Base-by-base conservation (phyloP, 495 filamentous ascomycete genomes). In the Haplographium delicatum region DNA sequence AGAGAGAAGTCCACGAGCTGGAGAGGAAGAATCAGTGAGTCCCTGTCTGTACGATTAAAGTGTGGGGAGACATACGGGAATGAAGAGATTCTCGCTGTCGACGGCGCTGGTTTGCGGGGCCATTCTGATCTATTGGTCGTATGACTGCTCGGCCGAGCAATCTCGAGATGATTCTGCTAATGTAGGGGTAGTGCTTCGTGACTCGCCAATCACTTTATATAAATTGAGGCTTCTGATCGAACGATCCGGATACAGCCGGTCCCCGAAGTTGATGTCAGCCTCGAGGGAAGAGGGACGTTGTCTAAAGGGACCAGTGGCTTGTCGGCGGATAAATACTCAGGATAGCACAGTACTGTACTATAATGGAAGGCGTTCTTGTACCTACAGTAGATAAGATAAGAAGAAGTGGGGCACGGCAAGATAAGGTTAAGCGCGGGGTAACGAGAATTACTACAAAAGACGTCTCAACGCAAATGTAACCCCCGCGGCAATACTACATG, bases 1-100 rank as follows among this genome's bases (percentile, higher is more conserved):
- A 75, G 76, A 18, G 74, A 75, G 64, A 96, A 94, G 69, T 95
- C 84, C 54, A 97, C 89, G 54, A 96, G 78, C 88, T 95, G 65
- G 8, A 19, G 22, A 3, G 11, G 16, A 6, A 7, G 4, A 19
- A 4, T 39, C 13, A 39, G 2, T 20, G 22, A 5, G 7, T 19
- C 9, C 5, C 5, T 39, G 1, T 19, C 35, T 53, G 2, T 18
- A 13, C 31, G n/a, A 24, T 9, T 26, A 1, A 15, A 24, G 18
- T 27, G 44, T 23, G 11, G 34, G 25, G 40, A 31, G 38, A 65
- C 67, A 62, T 72, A 88, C 85, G 15, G 85, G 84, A 62, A 89
- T 89, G 51, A 79, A 66, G 19, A 89, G 73, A 30, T 79, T 80
- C 44, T 87, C 81, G 47, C 77, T 75, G 30, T 79, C 72, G 11